Base-by-base conservation (phyloP, 192 early-diverging fungal genomes). In the Hyaloraphidium curvatum region DNA sequence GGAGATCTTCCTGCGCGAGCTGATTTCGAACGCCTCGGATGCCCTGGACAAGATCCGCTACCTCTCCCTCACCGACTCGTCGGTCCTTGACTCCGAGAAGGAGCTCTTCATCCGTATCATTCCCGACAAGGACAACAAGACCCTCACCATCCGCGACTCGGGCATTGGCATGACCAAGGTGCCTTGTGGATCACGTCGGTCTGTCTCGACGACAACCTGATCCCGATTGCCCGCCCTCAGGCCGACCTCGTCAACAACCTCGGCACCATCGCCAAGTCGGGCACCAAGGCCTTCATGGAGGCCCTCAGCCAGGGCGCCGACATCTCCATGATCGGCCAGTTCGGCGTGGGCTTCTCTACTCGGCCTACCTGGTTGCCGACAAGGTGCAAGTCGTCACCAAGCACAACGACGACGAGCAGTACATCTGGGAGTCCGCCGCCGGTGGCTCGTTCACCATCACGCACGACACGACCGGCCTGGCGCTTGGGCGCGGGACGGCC, bases 321-420 rank as follows among this genome's bases (percentile, higher is more conserved):
- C 74, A 95, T 93, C 55, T 93, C 90, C 70, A 94, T 99, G 89
- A 97, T 99, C 71, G 95, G 92, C 68, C 92, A 97, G 71, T 99
- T 99, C 68, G 95, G 95, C 89, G 95, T 98, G 54, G 95, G 95
- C 78, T 97, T 98, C n/a, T n/a, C 90, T 98, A 97, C 86, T 94
- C 92, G 58, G 92, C 93, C 54, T 99, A 94, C 83, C 78, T 99
- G 58, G 90, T 97, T 63, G 66, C 60, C 60, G 95, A 99, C 71
- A 82, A 82, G 72, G 95, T 99, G 26, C 72, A 83, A 63, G 81
- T 92, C 55, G 84, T 89, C 72, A 87, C 87, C 70, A 92, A 92
- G 80, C 82, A 92, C 80, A 92, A 91, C 62, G 87, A 92, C 67
- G 89, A 91, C 61, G 84, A 89, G 70, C 87, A 92, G 61, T 90